Conservation (phyloP, 2,329 filamentous ascomycete genomes). For the Gnomoniopsis smithogilvyi region DNA sequence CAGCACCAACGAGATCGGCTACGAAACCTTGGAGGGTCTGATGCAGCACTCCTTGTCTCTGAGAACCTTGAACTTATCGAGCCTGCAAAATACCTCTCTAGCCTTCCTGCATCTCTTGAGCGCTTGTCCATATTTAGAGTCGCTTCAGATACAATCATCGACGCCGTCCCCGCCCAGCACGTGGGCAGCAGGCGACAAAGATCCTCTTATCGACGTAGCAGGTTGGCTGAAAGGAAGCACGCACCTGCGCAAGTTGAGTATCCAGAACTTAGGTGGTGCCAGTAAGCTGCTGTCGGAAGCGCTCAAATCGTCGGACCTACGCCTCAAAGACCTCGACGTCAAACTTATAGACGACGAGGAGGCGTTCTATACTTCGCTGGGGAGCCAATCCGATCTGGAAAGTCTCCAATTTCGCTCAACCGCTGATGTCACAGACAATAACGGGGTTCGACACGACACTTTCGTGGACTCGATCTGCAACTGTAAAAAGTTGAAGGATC, state of each 20-base stretch:
- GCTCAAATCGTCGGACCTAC: slow-evolving; percentile 36
- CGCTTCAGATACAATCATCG: slow-evolving; percentile 30
- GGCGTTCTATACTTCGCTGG: slow-evolving; percentile 50
- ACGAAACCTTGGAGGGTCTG: slow-evolving; percentile 55
- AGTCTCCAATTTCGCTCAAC: slow-evolving; percentile 21
- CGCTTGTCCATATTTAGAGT: slow-evolving; percentile 32
- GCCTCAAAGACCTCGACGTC: slow-evolving; percentile 45
- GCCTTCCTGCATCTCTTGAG: slow-evolving; percentile 27
- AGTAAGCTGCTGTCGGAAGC: slow-evolving; percentile 50
- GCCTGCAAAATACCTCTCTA: slow-evolving; percentile 27
- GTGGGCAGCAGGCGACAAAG: slow-evolving; percentile 21
- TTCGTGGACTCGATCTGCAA: slow-evolving; percentile 42
- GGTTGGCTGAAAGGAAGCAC: slow-evolving; percentile 37
- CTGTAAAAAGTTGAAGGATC: slow-evolving; percentile 47
- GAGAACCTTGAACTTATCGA: slow-evolving; percentile 28
- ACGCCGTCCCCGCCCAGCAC: slow-evolving; percentile 15
- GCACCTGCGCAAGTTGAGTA: slow-evolving; percentile 44
- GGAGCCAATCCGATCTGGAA: slow-evolving; percentile 45
- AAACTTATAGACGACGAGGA: slow-evolving; percentile 44
- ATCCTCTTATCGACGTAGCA: slow-evolving; percentile 26
- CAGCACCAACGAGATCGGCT: slow-evolving; percentile 51
- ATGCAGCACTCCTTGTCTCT: slow-evolving; percentile 35
- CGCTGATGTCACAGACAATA: slow-evolving; percentile 20
- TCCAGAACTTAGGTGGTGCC: slow-evolving; percentile 49
- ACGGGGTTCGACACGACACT: slow-evolving; percentile 29